A percentile compares a stretch with the other conserved stretches of the same genome.
These are phyloP conservation scores for Chlorella variabilis DNA, from an alignment of 163 green algal genomes.

Conservation along the genomic window DNA sequence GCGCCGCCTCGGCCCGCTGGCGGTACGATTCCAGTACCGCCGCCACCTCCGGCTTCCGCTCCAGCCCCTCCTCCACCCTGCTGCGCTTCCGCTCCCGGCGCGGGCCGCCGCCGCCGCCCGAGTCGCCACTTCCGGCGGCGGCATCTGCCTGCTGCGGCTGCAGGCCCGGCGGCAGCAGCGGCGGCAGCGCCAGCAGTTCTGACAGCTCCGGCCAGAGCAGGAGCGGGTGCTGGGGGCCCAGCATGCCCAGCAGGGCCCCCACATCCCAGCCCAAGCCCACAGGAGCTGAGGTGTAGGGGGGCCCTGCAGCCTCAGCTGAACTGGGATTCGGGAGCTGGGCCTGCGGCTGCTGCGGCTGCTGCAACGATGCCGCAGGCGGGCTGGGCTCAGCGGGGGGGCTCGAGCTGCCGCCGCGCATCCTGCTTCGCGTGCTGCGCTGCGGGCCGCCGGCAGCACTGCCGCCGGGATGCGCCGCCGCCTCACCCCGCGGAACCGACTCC, in stretches of 20 bases:
- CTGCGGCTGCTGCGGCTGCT: background rate
- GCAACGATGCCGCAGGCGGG: background rate
- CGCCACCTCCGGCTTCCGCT: background rate
- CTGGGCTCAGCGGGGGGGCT: background rate
- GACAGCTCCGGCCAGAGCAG: background rate
- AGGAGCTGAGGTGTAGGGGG: background rate
- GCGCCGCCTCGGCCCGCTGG: constrained; percentile 16
- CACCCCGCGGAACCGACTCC: background rate
- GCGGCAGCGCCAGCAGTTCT: background rate
- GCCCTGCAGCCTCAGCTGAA: background rate
- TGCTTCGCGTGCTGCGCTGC: background rate
- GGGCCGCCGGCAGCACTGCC: background rate
- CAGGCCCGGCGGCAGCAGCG: background rate
- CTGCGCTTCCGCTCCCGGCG: background rate
- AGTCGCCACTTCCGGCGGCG: background rate
- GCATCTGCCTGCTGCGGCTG: background rate
- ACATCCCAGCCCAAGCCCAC: background rate
- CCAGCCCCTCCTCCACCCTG: background rate
- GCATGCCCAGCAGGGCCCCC: background rate
- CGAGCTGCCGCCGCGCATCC: background rate
- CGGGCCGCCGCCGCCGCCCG: background rate
- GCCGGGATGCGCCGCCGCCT: no score
- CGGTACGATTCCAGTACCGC: constrained; percentile 5
- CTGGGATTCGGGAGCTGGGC: background rate
- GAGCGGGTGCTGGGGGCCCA: background rate